Evolutionary conservation across 2,329 filamentous ascomycete genomes (phyloP).

Genomic region (Penicillium griseofulvum): DNA sequence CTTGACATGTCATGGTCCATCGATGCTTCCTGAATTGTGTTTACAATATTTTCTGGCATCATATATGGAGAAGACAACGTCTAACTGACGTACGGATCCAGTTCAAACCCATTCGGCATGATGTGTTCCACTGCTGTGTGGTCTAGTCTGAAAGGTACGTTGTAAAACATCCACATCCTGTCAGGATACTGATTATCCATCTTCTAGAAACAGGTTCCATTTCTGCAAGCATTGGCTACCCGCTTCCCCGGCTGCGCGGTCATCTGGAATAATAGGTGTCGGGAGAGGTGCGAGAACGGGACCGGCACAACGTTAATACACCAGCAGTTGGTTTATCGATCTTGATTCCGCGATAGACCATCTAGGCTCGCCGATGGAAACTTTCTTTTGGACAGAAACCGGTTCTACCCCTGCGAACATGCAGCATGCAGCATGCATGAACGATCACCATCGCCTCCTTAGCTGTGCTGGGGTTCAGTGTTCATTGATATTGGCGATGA

Average conservation of each 20-base stretch:
- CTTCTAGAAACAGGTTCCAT: not conserved
- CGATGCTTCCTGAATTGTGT: not conserved
- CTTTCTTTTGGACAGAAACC: not conserved
- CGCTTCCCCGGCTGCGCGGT: not conserved
- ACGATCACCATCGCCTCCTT: not conserved
- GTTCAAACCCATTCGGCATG: not conserved
- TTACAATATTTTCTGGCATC: not conserved
- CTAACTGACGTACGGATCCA: not conserved
- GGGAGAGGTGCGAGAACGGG: not conserved
- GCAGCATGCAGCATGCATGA: not conserved
- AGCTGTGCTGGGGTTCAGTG: not conserved
- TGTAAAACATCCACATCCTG: not conserved
- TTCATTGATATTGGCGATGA: not conserved
- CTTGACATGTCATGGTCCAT: not conserved
- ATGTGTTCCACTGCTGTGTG: too few species aligned
- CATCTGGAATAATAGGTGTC: not conserved
- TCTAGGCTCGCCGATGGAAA: not conserved
- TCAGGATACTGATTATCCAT: not conserved
- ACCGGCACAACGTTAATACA: not conserved
- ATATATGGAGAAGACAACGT: not conserved
- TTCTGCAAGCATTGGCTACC: not conserved
- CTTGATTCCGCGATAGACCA: not conserved
- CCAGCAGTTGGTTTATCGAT: not conserved
- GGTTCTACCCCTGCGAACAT: not conserved
- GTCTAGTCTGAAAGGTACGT: not conserved